Conservation (phyloP, 2,329 filamentous ascomycete genomes). For the Endocalyx cinctus region DNA sequence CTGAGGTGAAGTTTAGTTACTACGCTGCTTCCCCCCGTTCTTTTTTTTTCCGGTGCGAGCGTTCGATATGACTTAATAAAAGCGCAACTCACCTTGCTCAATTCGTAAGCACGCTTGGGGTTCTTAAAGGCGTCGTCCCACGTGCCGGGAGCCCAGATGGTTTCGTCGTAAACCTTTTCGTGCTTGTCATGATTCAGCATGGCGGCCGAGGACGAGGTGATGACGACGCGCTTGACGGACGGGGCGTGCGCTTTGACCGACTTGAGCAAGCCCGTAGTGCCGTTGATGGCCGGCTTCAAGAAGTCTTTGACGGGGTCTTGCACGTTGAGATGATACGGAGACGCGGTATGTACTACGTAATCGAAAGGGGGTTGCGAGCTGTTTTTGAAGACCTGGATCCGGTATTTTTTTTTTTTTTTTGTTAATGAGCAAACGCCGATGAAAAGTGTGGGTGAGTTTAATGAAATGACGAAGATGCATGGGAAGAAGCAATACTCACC, state of each 20-base stretch:
- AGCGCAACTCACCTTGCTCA: constrained; percentile 43
- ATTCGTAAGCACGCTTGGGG: constrained; percentile 25
- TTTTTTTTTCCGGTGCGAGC: too few species aligned
- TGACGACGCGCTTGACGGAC: constrained; percentile 59
- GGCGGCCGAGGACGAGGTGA: constrained; percentile 44
- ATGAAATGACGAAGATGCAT: too few species aligned
- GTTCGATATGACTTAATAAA: background rate
- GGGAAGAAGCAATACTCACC: too few species aligned
- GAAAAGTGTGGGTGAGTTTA: background rate
- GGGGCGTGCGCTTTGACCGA: constrained; percentile 40
- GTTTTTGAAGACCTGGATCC: constrained; percentile 30
- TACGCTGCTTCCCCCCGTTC: constrained; percentile 19
- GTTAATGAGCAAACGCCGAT: too few species aligned
- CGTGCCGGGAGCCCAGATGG: constrained; percentile 31
- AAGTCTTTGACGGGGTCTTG: constrained; percentile 44
- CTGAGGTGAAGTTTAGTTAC: constrained; percentile 27
- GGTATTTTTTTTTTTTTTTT: too few species aligned
- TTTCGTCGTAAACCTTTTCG: constrained; percentile 35
- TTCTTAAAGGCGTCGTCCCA: constrained; percentile 31
- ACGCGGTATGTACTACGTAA: constrained; percentile 69
- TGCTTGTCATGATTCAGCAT: constrained; percentile 35
- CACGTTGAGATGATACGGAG: constrained; percentile 67
- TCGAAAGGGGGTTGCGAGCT: constrained; percentile 56
- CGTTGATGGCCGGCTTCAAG: constrained; percentile 51
- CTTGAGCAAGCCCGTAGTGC: constrained; percentile 44